Percentiles rank a stretch among this genome's conserved stretches.
phyloP scores from a whole-genome alignment of 2,329 filamentous ascomycete genomes.

The Pleoardoris graminearum region DNA sequence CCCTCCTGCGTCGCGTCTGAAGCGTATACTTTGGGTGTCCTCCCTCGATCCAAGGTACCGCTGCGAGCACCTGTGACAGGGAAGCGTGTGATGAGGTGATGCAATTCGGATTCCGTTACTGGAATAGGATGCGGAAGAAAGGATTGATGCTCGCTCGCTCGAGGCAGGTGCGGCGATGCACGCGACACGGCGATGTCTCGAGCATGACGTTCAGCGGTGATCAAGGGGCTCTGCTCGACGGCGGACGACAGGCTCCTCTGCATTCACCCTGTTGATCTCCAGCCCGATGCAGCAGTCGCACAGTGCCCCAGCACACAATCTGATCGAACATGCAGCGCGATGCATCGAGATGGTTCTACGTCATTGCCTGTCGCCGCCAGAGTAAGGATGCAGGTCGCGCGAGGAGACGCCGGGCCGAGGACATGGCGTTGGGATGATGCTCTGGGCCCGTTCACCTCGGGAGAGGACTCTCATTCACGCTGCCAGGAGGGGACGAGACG shows the following conservation, averaged over 20 bases:
- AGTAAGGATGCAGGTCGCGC: slow-evolving; percentile 14
- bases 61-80: not conserved
- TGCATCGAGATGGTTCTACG: slow-evolving; percentile 8
- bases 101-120: not conserved
- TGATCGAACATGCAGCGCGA: slow-evolving; percentile 2
- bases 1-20: not conserved
- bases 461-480: not conserved
- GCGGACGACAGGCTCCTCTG: no score
- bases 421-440: slow-evolving; percentile 1
- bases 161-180: slow-evolving; percentile 3
- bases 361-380: slow-evolving; percentile 16
- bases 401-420: slow-evolving; percentile 15
- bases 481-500: not conserved
- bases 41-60: no score
- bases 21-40: not conserved
- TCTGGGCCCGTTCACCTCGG: not conserved
- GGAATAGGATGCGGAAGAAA: not conserved
- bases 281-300: not conserved
- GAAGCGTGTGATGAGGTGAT: not conserved
- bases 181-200: not conserved
- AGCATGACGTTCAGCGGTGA: not conserved
- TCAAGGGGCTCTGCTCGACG: not conserved
- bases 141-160: not conserved
- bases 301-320: no score
- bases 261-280: slow-evolving; percentile 1